Percentiles rank a stretch among this genome's conserved stretches.
Evolutionary conservation across 2,329 filamentous ascomycete genomes (phyloP).

Genomic region (Orbilia brochopaga): DNA sequence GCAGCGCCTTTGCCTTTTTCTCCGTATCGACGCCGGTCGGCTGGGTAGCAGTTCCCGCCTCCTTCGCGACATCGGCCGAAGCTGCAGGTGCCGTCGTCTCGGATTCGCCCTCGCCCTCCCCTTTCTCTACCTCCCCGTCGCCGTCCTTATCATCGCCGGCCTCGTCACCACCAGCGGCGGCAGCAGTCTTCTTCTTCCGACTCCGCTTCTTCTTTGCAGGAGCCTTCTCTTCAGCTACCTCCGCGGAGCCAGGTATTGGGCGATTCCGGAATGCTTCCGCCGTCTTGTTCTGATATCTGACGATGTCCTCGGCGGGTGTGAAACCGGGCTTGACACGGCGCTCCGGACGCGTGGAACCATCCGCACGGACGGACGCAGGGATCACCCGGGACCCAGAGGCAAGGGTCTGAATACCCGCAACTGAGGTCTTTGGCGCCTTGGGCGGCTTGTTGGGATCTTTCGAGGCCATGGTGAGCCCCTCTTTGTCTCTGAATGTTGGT

Average conservation of each 20-base stretch:
- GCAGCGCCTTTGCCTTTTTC: slow-evolving; percentile 88
- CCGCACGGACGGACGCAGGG: slow-evolving; percentile 81
- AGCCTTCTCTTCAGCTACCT: slow-evolving; percentile 57
- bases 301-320: slow-evolving; percentile 90
- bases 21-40: slow-evolving; percentile 63
- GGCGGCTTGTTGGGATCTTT: slow-evolving; percentile 45
- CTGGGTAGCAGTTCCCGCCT: slow-evolving; percentile 18
- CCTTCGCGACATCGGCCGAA: slow-evolving; percentile 44
- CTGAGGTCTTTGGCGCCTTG: slow-evolving; percentile 63
- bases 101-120: slow-evolving; percentile 5
- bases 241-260: slow-evolving; percentile 75
- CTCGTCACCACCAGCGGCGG: slow-evolving; percentile 11
- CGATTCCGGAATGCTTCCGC: slow-evolving; percentile 84
- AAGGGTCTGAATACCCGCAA: slow-evolving; percentile 74
- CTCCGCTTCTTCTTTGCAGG: slow-evolving; percentile 60
- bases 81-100: slow-evolving; percentile 14
- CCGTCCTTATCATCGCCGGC: slow-evolving; percentile 4
- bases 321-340: slow-evolving; percentile 95
- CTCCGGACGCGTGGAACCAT: slow-evolving; percentile 89
- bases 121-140: slow-evolving; percentile 18
- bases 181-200: slow-evolving; percentile 59
- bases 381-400: slow-evolving; percentile 86
- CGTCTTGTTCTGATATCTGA: slow-evolving; percentile 91
- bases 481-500: background rate
- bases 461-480: background rate